Base-by-base conservation (phyloP, 441 rosid genomes). In the Gossypium schwendimanii region DNA sequence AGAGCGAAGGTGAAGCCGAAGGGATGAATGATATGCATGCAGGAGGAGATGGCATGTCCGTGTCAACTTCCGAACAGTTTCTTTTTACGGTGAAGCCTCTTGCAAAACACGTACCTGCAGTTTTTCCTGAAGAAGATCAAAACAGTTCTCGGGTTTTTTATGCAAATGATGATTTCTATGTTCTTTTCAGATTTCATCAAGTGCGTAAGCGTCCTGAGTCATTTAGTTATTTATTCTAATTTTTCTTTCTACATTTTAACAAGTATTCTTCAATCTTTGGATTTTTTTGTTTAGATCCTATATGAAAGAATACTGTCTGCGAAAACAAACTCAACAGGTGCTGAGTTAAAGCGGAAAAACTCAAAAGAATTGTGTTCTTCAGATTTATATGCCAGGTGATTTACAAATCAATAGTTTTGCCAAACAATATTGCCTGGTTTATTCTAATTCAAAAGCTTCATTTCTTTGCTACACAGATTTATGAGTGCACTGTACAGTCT, bases 1-100 rank as follows among this genome's bases (percentile, higher is more conserved):
- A 96, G 84, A 96, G 98, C 80, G 97, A 93, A 86, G 97, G 91
- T 67, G 98, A 96, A 84, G 98, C 94, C 36, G 97, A 93, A 72
- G 98, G 89, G 73, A 72, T 71, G 60, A 80, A 89, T 62, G 91
- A 89, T 81, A 84, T 83, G 3, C 93, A 85, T 45, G 80, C 79
- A 60, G 92, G 85, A 76, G 94, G 79, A 77, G 96, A 89, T 75
- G 80, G 81, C 72, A 77, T 63, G 73, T 87, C 91, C 50, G 18
- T 49, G 50, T 61, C 65, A 12, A 28, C 39, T 50, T 64, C 76
- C 15, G 98, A 91, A 81, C 86, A 87, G 53, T 87, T 87, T 81
- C 84, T 90, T 53, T 70, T 58, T 33, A 80, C 89, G 1, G 96
- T 85, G 47, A 96, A 91, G 89, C 99, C 98, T 85, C 93, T 96